A percentile compares a stretch with the other conserved stretches of the same genome.
Conservation (phyloP, 345 rosid genomes). For the Excoecaria cochinchinensis region DNA sequence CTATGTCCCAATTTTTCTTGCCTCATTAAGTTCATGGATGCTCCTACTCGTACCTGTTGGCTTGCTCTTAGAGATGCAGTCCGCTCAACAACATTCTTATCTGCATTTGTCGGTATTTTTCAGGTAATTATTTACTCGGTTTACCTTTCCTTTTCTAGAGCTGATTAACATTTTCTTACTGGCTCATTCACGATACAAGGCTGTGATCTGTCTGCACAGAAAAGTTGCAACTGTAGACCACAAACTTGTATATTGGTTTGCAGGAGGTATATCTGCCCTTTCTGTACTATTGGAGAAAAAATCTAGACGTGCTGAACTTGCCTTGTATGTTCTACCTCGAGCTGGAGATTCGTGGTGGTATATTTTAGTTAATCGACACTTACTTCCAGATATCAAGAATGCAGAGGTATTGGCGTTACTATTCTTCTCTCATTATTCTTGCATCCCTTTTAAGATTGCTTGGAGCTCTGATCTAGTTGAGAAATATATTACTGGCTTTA, state of each 20-base stretch:
- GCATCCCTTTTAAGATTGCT: not conserved
- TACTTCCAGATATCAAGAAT: constrained; percentile 81
- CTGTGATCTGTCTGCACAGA: constrained; percentile 84
- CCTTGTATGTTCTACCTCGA: constrained; percentile 92
- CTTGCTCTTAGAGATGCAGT: constrained; percentile 81
- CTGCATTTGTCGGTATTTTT: constrained; percentile 97
- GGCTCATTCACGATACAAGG: constrained; percentile 46
- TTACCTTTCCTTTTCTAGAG: constrained; percentile 6
- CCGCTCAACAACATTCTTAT: constrained; percentile 88
- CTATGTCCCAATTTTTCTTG: constrained; percentile 20
- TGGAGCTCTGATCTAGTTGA: not conserved
- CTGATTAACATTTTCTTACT: constrained; percentile 20
- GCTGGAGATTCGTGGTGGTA: constrained; percentile 98
- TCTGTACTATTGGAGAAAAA: constrained; percentile 93
- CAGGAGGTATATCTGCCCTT: constrained; percentile 89
- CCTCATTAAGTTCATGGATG: constrained; percentile 70
- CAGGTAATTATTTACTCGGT: constrained; percentile 54
- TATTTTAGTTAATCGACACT: constrained; percentile 76
- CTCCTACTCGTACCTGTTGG: constrained; percentile 89
- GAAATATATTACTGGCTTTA: not conserved
- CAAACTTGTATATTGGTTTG: constrained; percentile 90
- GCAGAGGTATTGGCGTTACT: constrained; percentile 65
- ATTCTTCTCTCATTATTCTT: not conserved
- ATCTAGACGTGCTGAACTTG: constrained; percentile 92
- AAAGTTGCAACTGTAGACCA: constrained; percentile 84